phyloP scores from a whole-genome alignment of 2,329 filamentous ascomycete genomes.

The Thielaviopsis populi region DNA sequence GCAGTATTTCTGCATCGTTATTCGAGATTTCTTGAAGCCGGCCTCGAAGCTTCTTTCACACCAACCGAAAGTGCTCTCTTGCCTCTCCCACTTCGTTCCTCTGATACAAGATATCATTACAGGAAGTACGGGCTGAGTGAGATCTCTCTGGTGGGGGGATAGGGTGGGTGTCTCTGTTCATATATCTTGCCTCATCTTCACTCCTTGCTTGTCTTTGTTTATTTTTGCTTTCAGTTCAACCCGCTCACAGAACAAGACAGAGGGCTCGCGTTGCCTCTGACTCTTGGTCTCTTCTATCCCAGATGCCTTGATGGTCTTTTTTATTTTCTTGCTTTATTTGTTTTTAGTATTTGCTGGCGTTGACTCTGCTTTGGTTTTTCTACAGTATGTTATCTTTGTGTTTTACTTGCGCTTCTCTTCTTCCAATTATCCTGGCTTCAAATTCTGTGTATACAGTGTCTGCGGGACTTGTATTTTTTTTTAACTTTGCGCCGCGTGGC shows the following conservation, averaged over 20 bases:
- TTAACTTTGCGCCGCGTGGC: neutral
- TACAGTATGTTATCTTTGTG: neutral
- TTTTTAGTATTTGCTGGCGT: neutral
- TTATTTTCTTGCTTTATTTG: neutral
- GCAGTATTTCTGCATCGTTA: neutral
- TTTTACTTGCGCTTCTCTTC: neutral
- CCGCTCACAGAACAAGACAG: neutral
- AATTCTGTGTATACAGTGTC: neutral
- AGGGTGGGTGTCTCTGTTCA: neutral
- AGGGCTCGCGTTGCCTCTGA: neutral
- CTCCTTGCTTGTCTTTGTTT: conserved; percentile 1
- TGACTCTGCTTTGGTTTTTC: neutral
- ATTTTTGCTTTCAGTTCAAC: neutral
- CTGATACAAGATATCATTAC: neutral
- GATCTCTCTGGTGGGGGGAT: neutral
- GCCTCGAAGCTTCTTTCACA: neutral
- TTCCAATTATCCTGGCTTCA: neutral
- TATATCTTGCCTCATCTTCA: neutral
- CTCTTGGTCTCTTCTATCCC: conserved; percentile 1
- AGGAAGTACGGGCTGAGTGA: neutral
- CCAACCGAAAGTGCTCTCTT: neutral
- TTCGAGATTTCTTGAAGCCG: neutral
- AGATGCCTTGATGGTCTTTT: neutral
- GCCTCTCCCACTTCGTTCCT: neutral
- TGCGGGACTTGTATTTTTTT: neutral